Evolutionary conservation across 2,329 filamentous ascomycete species (phyloP).

Genomic region (Fusarium praegraminearum): DNA sequence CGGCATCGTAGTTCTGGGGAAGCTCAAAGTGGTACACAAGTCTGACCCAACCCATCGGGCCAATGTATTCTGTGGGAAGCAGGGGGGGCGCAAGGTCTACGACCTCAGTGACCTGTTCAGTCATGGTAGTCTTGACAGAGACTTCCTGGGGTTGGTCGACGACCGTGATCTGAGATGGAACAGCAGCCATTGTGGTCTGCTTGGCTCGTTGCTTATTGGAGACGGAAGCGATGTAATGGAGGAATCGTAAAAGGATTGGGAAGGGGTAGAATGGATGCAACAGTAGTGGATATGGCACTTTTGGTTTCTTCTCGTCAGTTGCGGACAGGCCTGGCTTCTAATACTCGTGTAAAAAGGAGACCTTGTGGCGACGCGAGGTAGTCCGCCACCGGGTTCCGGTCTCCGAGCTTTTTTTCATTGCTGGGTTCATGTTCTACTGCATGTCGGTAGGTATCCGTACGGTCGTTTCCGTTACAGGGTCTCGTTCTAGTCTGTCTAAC

Average conservation of each 20-base stretch:
- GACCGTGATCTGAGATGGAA: constrained; percentile 2
- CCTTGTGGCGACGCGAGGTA: not conserved
- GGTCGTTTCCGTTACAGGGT: not conserved
- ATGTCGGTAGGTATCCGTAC: not conserved
- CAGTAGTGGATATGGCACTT: constrained; percentile 1
- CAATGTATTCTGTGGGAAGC: constrained; percentile 21
- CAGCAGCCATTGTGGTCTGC: constrained; percentile 10
- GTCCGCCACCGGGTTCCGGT: not conserved
- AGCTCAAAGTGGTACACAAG: constrained; percentile 18
- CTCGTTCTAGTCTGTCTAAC: not conserved
- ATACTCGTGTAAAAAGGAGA: constrained; percentile 8
- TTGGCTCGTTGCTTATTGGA: not conserved
- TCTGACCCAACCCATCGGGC: constrained; percentile 21
- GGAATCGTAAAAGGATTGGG: not conserved
- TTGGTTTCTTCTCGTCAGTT: not conserved
- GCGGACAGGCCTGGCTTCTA: constrained; percentile 13
- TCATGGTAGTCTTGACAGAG: not conserved
- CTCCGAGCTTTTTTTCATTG: no score
- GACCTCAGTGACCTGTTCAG: constrained; percentile 1
- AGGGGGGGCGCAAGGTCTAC: constrained; percentile 21
- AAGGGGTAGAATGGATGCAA: not conserved
- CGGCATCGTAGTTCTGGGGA: not conserved
- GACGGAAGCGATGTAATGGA: not conserved
- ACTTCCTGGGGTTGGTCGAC: not conserved
- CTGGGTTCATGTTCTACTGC: not conserved